Evolutionary conservation across 2,329 filamentous ascomycete species (phyloP).

Genomic region (Aspergillus tanneri): DNA sequence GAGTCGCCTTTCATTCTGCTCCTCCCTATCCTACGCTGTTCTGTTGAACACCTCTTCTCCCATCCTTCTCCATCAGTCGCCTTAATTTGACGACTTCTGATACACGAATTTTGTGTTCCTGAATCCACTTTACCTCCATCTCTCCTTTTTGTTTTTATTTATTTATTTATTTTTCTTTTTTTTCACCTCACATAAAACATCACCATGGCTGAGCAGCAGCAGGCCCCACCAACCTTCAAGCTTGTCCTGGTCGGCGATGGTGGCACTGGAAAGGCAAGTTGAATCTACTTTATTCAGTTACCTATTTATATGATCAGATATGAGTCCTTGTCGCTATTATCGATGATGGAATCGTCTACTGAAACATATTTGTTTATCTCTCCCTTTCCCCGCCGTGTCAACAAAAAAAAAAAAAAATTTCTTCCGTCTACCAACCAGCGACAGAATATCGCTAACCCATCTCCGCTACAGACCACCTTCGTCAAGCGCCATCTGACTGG

Average conservation of each 20-base stretch:
- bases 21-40: constrained; percentile 26
- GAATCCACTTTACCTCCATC: constrained; percentile 12
- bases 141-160: too few species aligned
- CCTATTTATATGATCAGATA: constrained; percentile 8
- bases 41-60: constrained; percentile 18
- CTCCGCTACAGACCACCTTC: constrained; percentile 79
- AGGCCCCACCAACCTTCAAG: constrained; percentile 83
- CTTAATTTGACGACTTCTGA: constrained; percentile 23
- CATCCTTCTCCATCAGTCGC: constrained; percentile 22
- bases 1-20: constrained; percentile 26
- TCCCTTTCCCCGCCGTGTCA: constrained; percentile 25
- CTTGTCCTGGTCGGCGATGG: constrained; percentile 99
- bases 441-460: constrained; percentile 23
- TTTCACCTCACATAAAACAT: constrained; percentile 26
- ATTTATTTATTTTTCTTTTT: constrained; percentile 16
- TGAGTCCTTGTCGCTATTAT: not conserved
- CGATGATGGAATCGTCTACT: not conserved
- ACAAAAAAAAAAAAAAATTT: constrained; percentile 31
- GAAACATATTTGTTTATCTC: constrained; percentile 14
- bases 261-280: constrained; percentile 95
- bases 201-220: constrained; percentile 61
- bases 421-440: constrained; percentile 18
- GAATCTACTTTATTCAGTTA: constrained; percentile 6
- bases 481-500: constrained; percentile 99
- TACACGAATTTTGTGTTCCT: constrained; percentile 14